Evolutionary conservation across 1,284 basidiomycete genomes (phyloP), one percentile per base, ranked within the genome.

Genomic region (Puccinia coronata): DNA sequence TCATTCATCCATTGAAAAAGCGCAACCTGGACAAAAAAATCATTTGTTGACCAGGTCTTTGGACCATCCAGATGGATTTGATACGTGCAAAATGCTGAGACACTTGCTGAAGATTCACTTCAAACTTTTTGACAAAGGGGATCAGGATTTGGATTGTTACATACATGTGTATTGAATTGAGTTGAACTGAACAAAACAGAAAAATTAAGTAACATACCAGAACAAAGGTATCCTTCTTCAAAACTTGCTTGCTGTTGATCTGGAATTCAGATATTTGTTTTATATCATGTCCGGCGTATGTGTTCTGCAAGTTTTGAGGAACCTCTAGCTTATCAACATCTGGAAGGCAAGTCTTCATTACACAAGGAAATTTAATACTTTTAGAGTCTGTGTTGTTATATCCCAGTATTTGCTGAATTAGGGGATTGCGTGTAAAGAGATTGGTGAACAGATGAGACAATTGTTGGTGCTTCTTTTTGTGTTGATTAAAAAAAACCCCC

Each of bases 221-320:
- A 31, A 63, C 34, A 25, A 63, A 63, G 25, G 20, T 31, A 25
- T 31, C 34, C 34, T 63, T 63, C 14, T 39, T 63, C 18, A 63
- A 31, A 25, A 31, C 12, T 34, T 63, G 28, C 34, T 63, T 63
- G 11, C 25, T 14, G 34, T 63, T 63, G 59, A 63, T 14, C 6
- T 63, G 20, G 4, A 63, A 20, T 63, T 63, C 59, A 63, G 59
- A 63, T 23, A 63, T 63, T 63, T 63, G 59, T 11, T 31, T 16
- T 14, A 63, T 63, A 31, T 16, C 3, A 20, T 63, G 59, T 5
- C 25, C 11, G 14, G 25, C 18, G 34, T 63, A 63, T 31, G 11
- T 6, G 6, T 23, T 63, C 20, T 63, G 20, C 12, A 63, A 63
- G 25, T 63, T 28, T 63, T 63, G 6, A 63, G 59, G 59, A 63